Percentiles rank a stretch among this genome's conserved stretches.
phyloP scores from a whole-genome alignment of 768 basidiomycete genomes.

The Crucibulum laeve region DNA sequence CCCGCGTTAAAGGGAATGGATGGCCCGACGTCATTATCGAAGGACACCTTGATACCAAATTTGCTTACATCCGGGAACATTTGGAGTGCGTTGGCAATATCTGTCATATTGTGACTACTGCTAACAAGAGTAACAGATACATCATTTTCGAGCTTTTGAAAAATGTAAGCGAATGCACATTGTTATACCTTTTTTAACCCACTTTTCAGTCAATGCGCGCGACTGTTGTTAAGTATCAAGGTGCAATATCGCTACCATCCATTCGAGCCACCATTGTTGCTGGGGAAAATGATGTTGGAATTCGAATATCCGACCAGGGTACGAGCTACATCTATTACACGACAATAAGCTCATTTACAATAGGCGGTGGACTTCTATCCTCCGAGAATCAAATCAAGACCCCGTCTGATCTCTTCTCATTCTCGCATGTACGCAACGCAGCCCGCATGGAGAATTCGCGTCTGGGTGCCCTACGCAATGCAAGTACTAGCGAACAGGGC shows the following conservation, averaged over 20 bases:
- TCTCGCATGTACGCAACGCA: constrained; percentile 81
- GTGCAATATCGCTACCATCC: constrained; percentile 43
- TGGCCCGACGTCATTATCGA: constrained; percentile 71
- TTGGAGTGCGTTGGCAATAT: constrained; percentile 54
- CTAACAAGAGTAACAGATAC: constrained; percentile 43
- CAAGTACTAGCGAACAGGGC: constrained; percentile 55
- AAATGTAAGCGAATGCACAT: constrained; percentile 49
- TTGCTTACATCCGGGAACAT: constrained; percentile 85
- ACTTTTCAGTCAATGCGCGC: constrained; percentile 64
- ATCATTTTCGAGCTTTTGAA: constrained; percentile 88
- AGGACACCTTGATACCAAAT: constrained; percentile 64
- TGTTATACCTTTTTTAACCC: constrained; percentile 1
- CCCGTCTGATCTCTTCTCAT: constrained; percentile 82
- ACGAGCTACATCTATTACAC: constrained; percentile 1
- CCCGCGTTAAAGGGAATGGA: constrained; percentile 18
- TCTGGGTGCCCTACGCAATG: constrained; percentile 62
- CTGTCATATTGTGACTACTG: constrained; percentile 2
- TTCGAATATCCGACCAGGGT: constrained; percentile 94
- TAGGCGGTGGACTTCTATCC: constrained; percentile 69
- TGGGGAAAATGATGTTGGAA: constrained; percentile 65
- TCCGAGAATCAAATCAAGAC: constrained; percentile 43
- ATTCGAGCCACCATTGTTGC: constrained; percentile 75
- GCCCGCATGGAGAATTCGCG: constrained; percentile 63
- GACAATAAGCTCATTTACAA: constrained; percentile 6
- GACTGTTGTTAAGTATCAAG: constrained; percentile 47